Base-by-base conservation (phyloP, 345 rosid genomes). In the Salix udensis region DNA sequence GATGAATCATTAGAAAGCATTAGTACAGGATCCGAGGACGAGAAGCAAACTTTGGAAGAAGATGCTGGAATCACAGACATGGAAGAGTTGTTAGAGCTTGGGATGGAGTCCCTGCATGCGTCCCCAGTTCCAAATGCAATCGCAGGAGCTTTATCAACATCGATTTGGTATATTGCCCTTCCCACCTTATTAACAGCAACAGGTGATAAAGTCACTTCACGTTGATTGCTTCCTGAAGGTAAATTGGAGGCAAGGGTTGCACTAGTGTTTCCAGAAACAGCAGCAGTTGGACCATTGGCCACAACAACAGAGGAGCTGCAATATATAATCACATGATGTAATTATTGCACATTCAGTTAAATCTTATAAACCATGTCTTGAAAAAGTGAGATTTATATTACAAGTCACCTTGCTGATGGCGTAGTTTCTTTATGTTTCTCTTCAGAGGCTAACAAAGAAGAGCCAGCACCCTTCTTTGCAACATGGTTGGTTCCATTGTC, bases 21-120 rank as follows among this genome's bases (percentile, higher is more conserved):
- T 72, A 87, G 73, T 73, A 89, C 90, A 77, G 91, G 88, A 84
- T 92, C 90, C 4, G 90, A 90, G 62, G 94, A 83, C 11, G 88
- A 81, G 76, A 86, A 87, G 77, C 87, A 89, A 66, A 85, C 83
- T 73, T 89, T 77, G 44, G 95, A 78, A 68, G 91, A 86, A 72
- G 94, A 82, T 78, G 89, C 84, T 65, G 86, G 72, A 76, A 84
- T 68, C 58, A 82, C 80, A 28, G 81, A 83, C 64, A 71, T 71
- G 52, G 79, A 85, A 80, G 77, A 81, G 80, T 75, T 74, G 69
- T 73, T 78, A 64, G 85, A 74, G 82, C 67, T 85, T 55, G 88
- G 75, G 34, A 78, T 68, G 61, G 87, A 82, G 78, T 77, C 87
- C 67, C 77, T 84, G 68, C 13, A 68, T n/a, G 75, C 73, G 60